Evolutionary conservation across 1,139 yeast species (phyloP).

Genomic region (Suhomyces atakaporum): DNA sequence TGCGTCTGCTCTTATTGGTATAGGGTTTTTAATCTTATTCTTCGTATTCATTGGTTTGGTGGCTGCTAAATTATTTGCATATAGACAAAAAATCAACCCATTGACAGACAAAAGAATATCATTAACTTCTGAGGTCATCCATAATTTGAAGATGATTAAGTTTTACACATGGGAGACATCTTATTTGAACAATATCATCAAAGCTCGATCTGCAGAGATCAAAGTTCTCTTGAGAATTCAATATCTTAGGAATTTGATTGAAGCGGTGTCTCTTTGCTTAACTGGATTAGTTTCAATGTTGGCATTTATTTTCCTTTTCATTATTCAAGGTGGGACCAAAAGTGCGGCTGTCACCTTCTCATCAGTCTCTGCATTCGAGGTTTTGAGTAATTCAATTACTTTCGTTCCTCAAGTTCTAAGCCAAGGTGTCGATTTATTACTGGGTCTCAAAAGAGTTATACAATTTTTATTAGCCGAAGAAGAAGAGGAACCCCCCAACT

Average conservation of each 20-base stretch:
- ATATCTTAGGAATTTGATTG: slow-evolving; percentile 54
- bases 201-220: slow-evolving; percentile 50
- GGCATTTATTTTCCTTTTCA: slow-evolving; percentile 68
- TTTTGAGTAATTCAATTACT: slow-evolving; percentile 48
- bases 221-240: slow-evolving; percentile 49
- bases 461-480: slow-evolving; percentile 43
- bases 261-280: slow-evolving; percentile 56
- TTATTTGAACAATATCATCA: slow-evolving; percentile 12
- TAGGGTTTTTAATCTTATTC: slow-evolving; percentile 29
- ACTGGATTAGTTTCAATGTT: slow-evolving; percentile 68
- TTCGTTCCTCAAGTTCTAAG: slow-evolving; percentile 70
- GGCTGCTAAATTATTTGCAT: slow-evolving; percentile 17
- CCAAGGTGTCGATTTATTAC: slow-evolving; percentile 62
- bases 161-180: slow-evolving; percentile 24
- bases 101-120: slow-evolving; percentile 20
- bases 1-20: slow-evolving; percentile 30
- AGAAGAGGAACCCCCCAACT: slow-evolving; percentile 13
- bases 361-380: slow-evolving; percentile 70
- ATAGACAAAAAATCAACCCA: slow-evolving; percentile 12
- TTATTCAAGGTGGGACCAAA: slow-evolving; percentile 42
- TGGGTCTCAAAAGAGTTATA: slow-evolving; percentile 61
- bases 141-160: slow-evolving; percentile 22
- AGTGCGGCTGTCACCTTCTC: slow-evolving; percentile 73
- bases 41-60: slow-evolving; percentile 15
- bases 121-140: slow-evolving; percentile 21